Percentiles rank a stretch among this genome's conserved stretches.
These are phyloP conservation scores for Paratinospora sagittata DNA, from an alignment of 164 flowering plant genomes.

Conservation along the genomic window DNA sequence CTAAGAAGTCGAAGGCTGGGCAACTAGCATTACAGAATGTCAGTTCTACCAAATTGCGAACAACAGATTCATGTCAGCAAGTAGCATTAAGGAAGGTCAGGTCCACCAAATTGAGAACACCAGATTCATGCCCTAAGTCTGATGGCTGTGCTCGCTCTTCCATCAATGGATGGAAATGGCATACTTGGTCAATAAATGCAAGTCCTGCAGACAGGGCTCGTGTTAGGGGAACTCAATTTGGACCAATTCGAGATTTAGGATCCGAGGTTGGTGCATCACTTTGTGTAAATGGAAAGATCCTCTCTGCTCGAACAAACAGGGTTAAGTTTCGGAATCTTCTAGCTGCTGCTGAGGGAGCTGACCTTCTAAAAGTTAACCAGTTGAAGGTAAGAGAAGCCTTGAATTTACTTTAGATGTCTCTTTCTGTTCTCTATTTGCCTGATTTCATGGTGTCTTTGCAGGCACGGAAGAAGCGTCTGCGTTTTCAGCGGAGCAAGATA, in stretches of 20 bases:
- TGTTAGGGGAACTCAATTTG: constrained; percentile 50
- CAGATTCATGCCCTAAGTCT: constrained; percentile 48
- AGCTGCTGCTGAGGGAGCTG: constrained; percentile 98
- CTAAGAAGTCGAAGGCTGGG: constrained; percentile 25
- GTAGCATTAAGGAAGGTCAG: constrained; percentile 30
- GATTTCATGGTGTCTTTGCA: constrained; percentile 23
- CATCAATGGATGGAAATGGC: constrained; percentile 98
- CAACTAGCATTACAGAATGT: constrained; percentile 25
- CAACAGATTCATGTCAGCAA: constrained; percentile 31
- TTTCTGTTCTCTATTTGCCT: neutral
- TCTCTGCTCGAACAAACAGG: constrained; percentile 95
- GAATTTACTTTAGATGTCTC: neutral
- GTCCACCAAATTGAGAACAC: constrained; percentile 26
- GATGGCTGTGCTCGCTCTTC: constrained; percentile 93
- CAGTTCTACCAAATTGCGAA: constrained; percentile 30
- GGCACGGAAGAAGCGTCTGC: constrained; percentile 93
- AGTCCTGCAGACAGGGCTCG: constrained; percentile 69
- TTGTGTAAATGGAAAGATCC: constrained; percentile 51
- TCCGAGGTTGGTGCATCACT: constrained; percentile 38
- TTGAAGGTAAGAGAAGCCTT: constrained; percentile 53
- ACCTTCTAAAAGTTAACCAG: constrained; percentile 80
- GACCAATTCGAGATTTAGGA: constrained; percentile 24
- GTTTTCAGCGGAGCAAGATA: constrained; percentile 93
- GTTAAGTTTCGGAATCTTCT: constrained; percentile 87
- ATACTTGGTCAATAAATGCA: constrained; percentile 70